Evolutionary conservation across 2,329 filamentous ascomycete genomes (phyloP), one percentile per base, ranked within the genome.

Genomic region (Dactylellina drechsleri): DNA sequence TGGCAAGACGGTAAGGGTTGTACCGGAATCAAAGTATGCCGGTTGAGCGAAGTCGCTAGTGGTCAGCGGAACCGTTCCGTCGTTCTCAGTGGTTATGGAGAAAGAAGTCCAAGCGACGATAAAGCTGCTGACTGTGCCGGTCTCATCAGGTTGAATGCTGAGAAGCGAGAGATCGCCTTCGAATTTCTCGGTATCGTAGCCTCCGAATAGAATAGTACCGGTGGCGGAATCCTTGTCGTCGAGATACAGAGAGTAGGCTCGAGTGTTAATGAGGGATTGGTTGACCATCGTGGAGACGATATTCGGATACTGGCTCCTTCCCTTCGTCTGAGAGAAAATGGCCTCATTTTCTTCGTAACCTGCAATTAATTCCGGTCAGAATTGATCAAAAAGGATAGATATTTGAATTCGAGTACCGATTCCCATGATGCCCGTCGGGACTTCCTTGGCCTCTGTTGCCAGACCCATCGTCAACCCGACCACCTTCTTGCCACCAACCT

Each of bases 151-250:
- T 1, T 92, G 91, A 1, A 94, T 81, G 0, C 89, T 91, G 41
- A 74, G 70, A 8, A 74, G 72, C 87, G 81, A 31, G 93, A 84
- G 4, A 84, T 80, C 31, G 89, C 91, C 2, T 82, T 80, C 82
- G 88, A 58, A 95, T 80, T 93, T 93, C 71, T 85, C 86, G 0
- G 87, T 91, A 80, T 94, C 91, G 72, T 74, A 93, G 87, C 26
- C 91, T 91, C 91, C 92, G 77, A 94, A 95, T 0, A 94, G 84
- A 73, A 94, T 89, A 77, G 83, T 90, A 47, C 92, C 91, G 0
- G 86, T 89, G 70, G 85, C 88, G 0, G 90, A 85, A 59, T 87
- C 84, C 79, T 86, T 81, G 66, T 86, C 85, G 80, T 86, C 86
- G 31, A 86, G 83, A 83, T 89, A 92, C 18, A 93, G 82, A 76